Evolutionary conservation across 2,329 filamentous ascomycete genomes (phyloP).

Genomic region (Arachnomyces sp.): DNA sequence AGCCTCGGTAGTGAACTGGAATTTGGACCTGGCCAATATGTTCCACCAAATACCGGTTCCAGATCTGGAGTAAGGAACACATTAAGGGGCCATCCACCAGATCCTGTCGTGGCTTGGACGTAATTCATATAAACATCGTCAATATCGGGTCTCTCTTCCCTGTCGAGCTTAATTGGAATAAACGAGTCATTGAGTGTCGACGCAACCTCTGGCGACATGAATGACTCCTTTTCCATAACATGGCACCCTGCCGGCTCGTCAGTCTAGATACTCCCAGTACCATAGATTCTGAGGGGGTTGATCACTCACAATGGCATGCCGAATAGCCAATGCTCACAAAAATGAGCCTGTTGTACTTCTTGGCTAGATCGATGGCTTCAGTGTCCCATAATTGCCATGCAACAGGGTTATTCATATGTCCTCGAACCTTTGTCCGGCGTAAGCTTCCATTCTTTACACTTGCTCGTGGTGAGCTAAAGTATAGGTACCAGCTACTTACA

Average conservation of each 20-base stretch:
- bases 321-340: slow-evolving; percentile 94
- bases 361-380: slow-evolving; percentile 68
- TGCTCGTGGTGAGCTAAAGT: slow-evolving; percentile 1
- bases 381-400: slow-evolving; percentile 85
- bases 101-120: slow-evolving; percentile 83
- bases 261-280: slow-evolving; percentile 12
- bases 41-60: slow-evolving; percentile 90
- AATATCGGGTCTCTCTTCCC: slow-evolving; percentile 87
- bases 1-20: slow-evolving; percentile 40
- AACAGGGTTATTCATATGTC: slow-evolving; percentile 72
- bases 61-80: slow-evolving; percentile 93
- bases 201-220: slow-evolving; percentile 74
- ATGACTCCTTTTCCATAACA: slow-evolving; percentile 88
- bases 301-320: slow-evolving; percentile 77
- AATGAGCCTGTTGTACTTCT: slow-evolving; percentile 74
- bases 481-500: slow-evolving; percentile 37
- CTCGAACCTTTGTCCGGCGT: slow-evolving; percentile 48
- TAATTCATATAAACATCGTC: slow-evolving; percentile 99
- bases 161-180: slow-evolving; percentile 85
- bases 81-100: slow-evolving; percentile 90
- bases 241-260: slow-evolving; percentile 56
- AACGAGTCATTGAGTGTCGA: slow-evolving; percentile 77
- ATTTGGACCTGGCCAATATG: slow-evolving; percentile 84
- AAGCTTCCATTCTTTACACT: background rate
- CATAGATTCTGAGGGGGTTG: background rate